A percentile compares a stretch with the other conserved stretches of the same genome.
These are phyloP conservation scores for Stereocaulon alpinum DNA, from an alignment of 495 filamentous ascomycete species.

Conservation along the genomic window DNA sequence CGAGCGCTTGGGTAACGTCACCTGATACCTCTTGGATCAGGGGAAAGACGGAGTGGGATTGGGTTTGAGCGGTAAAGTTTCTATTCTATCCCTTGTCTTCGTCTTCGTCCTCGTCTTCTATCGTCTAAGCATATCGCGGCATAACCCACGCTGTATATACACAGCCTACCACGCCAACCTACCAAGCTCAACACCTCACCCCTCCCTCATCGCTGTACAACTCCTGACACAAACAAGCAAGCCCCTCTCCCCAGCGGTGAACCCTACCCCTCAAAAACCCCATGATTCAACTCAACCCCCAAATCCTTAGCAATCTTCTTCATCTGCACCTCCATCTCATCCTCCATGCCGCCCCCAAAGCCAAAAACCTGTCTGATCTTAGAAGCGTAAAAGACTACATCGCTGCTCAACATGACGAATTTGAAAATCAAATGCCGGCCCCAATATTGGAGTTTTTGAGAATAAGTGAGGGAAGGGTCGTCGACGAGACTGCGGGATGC, in stretches of 20 bases:
- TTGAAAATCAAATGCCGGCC: slow-evolving; percentile 70
- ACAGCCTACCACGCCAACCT: neutral
- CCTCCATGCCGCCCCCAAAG: slow-evolving; percentile 78
- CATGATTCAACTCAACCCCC: slow-evolving; percentile 80
- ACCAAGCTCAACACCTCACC: too few relatives aligned
- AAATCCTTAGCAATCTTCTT: slow-evolving; percentile 77
- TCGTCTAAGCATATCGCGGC: too few relatives aligned
- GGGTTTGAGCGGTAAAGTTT: too few relatives aligned
- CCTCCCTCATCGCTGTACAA: too few relatives aligned
- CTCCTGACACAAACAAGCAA: too few relatives aligned
- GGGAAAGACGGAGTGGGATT: too few relatives aligned
- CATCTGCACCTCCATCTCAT: slow-evolving; percentile 83
- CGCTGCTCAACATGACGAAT: slow-evolving; percentile 63
- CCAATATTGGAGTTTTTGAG: slow-evolving; percentile 46
- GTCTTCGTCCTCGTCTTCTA: too few relatives aligned
- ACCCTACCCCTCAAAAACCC: slow-evolving; percentile 69
- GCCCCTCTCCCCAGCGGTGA: too few relatives aligned
- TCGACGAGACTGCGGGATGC: slow-evolving; percentile 70
- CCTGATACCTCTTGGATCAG: too few relatives aligned
- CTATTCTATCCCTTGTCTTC: too few relatives aligned
- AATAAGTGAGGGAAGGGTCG: slow-evolving; percentile 46
- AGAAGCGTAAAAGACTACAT: slow-evolving; percentile 73
- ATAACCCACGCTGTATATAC: neutral
- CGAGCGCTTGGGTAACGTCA: too few relatives aligned
- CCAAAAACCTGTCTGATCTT: slow-evolving; percentile 65